Base-by-base conservation (phyloP, 1,284 basidiomycete species). In the Cutaneotrichosporon mucoides region DNA sequence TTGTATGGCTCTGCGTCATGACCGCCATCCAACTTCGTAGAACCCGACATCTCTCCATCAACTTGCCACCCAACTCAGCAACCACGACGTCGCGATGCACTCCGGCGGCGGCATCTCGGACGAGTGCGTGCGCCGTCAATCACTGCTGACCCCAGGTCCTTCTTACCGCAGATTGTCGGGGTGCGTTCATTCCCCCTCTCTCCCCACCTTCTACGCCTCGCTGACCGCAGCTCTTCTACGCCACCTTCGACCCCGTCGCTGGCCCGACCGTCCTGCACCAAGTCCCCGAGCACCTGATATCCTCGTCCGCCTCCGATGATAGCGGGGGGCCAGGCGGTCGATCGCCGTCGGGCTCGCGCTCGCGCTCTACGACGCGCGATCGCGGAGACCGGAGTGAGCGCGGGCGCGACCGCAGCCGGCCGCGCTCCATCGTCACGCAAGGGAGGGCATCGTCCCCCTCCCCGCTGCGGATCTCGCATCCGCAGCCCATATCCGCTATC, bases 231-330 rank as follows among this genome's bases (percentile, higher is more conserved):
- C 68, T 79, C 51, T 79, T 79, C 69, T 79, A 77, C 63, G 75
- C 78, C 3, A 73, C 72, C 2, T 78, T 79, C 46, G 77, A 79
- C 63, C 73, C 77, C 0, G 66, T 65, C 13, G 67, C 73, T 1
- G 75, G 76, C 7, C 74, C 76, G 3, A 71, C 70, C 5, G 73
- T 76, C 9, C 65, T 68, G 6, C 71, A 79, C 57, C 77, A 79
- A 65, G 77, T 78, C 5, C 78, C 78, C 11, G 76, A 78, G 24
- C 74, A 73, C 57, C 72, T 79, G 45, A 76, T 79, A 53, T 73
- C 76, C 1, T 66, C 67, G 9, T 55, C 62, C 6, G 43, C 43
- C 7, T 55, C 65, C 4, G 67, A 69, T 11, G 56, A 57, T n/a
- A 3, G 24, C 24, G 24, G n/a, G n/a, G n/a, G n/a, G n/a, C n/a